Evolutionary conservation across 176 grass and related monocot genomes (phyloP).

Genomic region (Zoysia japonica): DNA sequence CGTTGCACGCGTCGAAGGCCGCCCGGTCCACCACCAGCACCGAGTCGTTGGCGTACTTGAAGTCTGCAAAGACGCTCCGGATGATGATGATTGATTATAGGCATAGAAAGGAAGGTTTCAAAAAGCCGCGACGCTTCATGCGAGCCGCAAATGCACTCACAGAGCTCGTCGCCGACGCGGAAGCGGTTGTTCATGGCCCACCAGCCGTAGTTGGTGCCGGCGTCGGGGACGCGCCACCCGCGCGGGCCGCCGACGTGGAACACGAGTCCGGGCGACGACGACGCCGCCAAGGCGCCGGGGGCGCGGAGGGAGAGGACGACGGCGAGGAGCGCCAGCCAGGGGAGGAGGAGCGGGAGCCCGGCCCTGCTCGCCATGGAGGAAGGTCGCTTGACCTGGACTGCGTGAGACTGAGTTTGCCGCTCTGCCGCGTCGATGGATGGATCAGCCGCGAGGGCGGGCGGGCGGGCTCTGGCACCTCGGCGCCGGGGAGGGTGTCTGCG

Average conservation of each 20-base stretch:
- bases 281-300: not conserved
- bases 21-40: slow-evolving; percentile 58
- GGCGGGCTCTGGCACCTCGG: no score
- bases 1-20: slow-evolving; percentile 60
- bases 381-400: not conserved
- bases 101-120: no score
- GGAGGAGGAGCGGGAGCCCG: not conserved
- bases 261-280: not conserved
- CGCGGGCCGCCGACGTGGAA: slow-evolving; percentile 72
- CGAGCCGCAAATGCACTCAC: slow-evolving; percentile 23
- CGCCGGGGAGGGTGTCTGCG: no score
- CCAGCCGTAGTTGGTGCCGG: slow-evolving; percentile 56
- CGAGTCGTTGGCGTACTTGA: slow-evolving; percentile 79
- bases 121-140: no score
- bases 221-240: slow-evolving; percentile 60
- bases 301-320: slow-evolving; percentile 16
- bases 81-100: no score
- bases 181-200: slow-evolving; percentile 78
- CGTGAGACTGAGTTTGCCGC: not conserved
- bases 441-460: no score
- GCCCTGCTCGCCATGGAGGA: slow-evolving; percentile 15
- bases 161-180: slow-evolving; percentile 65
- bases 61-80: slow-evolving; percentile 39
- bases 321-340: not conserved
- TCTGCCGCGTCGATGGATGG: not conserved